Base-by-base conservation (phyloP, 495 filamentous ascomycete genomes). In the Talaromyces nanjingensis region DNA sequence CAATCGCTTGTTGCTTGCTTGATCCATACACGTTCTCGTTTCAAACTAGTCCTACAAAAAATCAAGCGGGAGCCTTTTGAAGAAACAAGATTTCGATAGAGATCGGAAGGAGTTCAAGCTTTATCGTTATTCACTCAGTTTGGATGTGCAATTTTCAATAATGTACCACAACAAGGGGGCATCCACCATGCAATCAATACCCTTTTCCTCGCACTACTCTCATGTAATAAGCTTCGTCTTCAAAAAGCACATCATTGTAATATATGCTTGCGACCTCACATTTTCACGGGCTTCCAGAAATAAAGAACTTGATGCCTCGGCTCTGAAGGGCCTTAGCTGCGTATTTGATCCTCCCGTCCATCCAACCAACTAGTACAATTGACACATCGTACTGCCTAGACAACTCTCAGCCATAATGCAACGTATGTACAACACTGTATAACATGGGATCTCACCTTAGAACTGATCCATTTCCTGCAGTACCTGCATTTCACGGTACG, bases 311-410 rank as follows among this genome's bases (percentile, higher is more conserved):
- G 18, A 18, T 6, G n/a, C 45, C 45, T 49, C 45, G n/a, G 45
- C 45, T n/a, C 16, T 18, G 4, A 6, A 18, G 3, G 8, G 4
- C 8, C n/a, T 27, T 9, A 56, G 22, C 27, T 56, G 6, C 57
- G 54, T 34, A 39, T 34, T 16, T 59, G 57, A 59, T 87, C 83
- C 68, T 89, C 86, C 62, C 85, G 74, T n/a, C 85, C 86, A 72
- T 89, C 86, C 65, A 81, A 79, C 86, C 86, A 89, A 68, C 84
- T 87, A 5, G 85, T 88, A 69, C 86, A 89, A 63, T 88, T 87
- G 18, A 87, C 72, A 70, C 86, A 89, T 6, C 86, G 76, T 59
- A 71, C 68, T 22, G 84, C 81, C 83, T 87, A 49, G 11, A 18
- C 16, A 20, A 20, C 1, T 49, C 8, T 49, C 18, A 49, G 45